Evolutionary conservation across 345 rosid genomes (phyloP).

Genomic region (Streptanthus diversifolius): DNA sequence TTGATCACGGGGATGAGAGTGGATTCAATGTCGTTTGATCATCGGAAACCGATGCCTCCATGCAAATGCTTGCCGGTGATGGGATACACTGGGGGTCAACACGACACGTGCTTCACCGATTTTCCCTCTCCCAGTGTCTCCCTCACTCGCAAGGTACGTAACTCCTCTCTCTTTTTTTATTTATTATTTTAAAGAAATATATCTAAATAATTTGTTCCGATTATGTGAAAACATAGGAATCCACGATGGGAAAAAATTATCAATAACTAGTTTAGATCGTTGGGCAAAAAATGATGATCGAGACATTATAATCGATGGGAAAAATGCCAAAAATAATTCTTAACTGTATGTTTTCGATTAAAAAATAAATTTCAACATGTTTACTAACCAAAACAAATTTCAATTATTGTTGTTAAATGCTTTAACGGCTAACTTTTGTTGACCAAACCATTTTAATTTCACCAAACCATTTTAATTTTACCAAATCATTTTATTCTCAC

Average conservation of each 20-base stretch:
- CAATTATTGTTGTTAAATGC: too few species aligned
- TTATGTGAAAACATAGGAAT: background rate
- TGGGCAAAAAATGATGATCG: background rate
- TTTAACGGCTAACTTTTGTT: too few species aligned
- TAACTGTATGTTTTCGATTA: too few species aligned
- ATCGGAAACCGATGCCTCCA: constrained; percentile 75
- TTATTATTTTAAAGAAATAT: background rate
- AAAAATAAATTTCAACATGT: too few species aligned
- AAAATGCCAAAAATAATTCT: too few species aligned
- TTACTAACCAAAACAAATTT: too few species aligned
- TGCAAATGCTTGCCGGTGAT: constrained; percentile 90
- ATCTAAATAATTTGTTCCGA: background rate
- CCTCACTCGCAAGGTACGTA: constrained; percentile 79
- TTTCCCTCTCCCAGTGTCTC: constrained; percentile 67
- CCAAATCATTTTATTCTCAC: too few species aligned
- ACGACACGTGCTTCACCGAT: constrained; percentile 73
- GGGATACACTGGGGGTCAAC: constrained; percentile 62
- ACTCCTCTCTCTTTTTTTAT: background rate
- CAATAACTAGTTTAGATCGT: background rate
- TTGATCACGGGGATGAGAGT: constrained; percentile 65
- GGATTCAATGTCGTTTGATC: constrained; percentile 87
- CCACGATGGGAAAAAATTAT: background rate
- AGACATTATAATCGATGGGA: too few species aligned
- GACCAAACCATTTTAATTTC: too few species aligned
- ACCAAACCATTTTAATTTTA: too few species aligned